Base-by-base conservation (phyloP, 768 basidiomycete species). In the Cubamyces sp. region DNA sequence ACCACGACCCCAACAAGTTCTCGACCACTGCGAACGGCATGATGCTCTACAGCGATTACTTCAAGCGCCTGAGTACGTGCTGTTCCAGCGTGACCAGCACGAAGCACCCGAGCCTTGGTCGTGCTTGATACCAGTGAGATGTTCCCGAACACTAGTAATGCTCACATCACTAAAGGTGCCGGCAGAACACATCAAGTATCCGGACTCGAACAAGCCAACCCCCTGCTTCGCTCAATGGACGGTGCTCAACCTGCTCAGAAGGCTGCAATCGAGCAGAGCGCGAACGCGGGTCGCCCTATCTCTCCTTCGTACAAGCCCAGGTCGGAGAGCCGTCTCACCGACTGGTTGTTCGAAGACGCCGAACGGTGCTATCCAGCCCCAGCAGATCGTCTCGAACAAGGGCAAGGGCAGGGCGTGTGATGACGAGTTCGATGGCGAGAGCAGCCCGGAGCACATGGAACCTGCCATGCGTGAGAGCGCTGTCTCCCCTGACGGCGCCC, bases 1-100 rank as follows among this genome's bases (percentile, higher is more conserved):
- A 95, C 74, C 85, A 87, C 73, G 93, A 93, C 64, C 89, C 96
- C 41, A 97, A 96, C 86, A 98, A 97, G 79, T 98, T 82, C 75
- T 91, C 92, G 19, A 82, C 95, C 15, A 98, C 95, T 37, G 96
- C 97, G 63, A 98, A 98, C 77, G 72, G 83, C 60, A 83, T 98
- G 78, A 71, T 96, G 60, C 83, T 93, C 67, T 96, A 92, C 74
- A 89, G 84, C 5, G 73, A 81, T 12, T 75, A 85, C 19, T 96
- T 82, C 78, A 77, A 88, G 52, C 75, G 83, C 48, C 97, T 12
- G 72, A 78, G 66, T 98, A 87, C 74, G 80, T 87, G 23, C 84
- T 99, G 47, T 93, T 86, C 84, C 97, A 99, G 74, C 92, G 97
- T 59, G 97, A 87, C 74, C 85, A 82, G 78, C 82, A 82, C 71